phyloP scores from a whole-genome alignment of 495 filamentous ascomycete genomes.

The Neurospora discreta region DNA sequence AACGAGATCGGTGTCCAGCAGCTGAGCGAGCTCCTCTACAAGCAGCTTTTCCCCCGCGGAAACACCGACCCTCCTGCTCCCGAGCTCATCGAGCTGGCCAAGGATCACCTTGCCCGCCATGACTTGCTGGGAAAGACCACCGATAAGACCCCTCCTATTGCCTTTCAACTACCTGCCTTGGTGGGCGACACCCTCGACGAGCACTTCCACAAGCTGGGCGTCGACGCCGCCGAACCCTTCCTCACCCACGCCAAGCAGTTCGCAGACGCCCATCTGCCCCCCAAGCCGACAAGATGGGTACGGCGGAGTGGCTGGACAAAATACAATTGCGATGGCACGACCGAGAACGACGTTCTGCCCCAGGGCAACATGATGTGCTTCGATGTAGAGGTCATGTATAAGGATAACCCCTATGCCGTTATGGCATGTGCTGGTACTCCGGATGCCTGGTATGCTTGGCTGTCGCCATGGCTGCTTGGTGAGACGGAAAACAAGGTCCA shows the following conservation, averaged over 20 bases:
- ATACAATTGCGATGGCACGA: conserved; percentile 63
- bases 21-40: conserved; percentile 66
- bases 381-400: conserved; percentile 96
- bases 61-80: conserved; percentile 45
- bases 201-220: conserved; percentile 85
- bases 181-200: conserved; percentile 80
- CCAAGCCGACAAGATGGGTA: conserved; percentile 73
- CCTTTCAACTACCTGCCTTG: conserved; percentile 72
- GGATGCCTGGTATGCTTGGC: conserved; percentile 91
- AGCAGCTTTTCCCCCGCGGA: conserved; percentile 59
- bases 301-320: conserved; percentile 84
- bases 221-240: conserved; percentile 85
- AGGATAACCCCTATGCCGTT: conserved; percentile 77
- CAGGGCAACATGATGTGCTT: conserved; percentile 77
- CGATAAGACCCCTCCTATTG: conserved; percentile 61
- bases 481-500: conserved; percentile 69
- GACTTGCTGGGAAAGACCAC: conserved; percentile 84
- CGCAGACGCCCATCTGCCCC: conserved; percentile 50
- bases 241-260: conserved; percentile 64
- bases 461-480: conserved; percentile 88
- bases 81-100: conserved; percentile 66
- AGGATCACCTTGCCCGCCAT: conserved; percentile 75
- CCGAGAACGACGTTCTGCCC: conserved; percentile 62
- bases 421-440: conserved; percentile 91
- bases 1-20: conserved; percentile 95